Evolutionary conservation across 495 filamentous ascomycete species (phyloP).

Genomic region (Penicillium psychrofluorescens): DNA sequence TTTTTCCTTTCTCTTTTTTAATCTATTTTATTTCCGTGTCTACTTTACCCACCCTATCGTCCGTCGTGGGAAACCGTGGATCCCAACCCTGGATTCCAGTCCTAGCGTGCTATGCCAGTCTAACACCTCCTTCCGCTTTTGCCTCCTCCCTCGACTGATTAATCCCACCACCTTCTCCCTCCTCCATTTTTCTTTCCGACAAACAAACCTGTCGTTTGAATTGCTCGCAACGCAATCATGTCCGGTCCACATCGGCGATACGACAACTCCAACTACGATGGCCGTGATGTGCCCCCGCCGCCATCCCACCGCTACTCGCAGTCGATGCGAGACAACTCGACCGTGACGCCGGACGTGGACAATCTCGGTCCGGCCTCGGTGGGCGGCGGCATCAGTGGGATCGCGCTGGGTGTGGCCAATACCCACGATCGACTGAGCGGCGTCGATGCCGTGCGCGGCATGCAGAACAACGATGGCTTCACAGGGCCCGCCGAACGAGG

Average conservation of each 20-base stretch:
- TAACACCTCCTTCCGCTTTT: not conserved
- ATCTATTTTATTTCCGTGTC: not conserved
- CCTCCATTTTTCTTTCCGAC: no score
- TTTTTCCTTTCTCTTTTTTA: not conserved
- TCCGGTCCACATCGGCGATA: not conserved
- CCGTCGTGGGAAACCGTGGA: conserved; percentile 15
- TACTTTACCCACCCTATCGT: not conserved
- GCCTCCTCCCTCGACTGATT: no score
- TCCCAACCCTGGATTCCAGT: not conserved
- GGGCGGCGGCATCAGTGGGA: conserved; percentile 71
- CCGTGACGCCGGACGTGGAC: conserved; percentile 65
- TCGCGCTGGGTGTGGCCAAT: conserved; percentile 68
- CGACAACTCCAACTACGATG: not conserved
- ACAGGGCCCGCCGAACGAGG: conserved; percentile 37
- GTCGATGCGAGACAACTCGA: conserved; percentile 32
- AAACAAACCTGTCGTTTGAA: no score
- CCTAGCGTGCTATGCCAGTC: not conserved
- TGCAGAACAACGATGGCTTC: conserved; percentile 28
- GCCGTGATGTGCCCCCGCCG: conserved; percentile 7
- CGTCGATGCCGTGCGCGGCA: conserved; percentile 54
- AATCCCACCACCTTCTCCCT: no score
- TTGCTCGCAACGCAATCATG: not conserved
- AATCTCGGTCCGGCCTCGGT: conserved; percentile 64
- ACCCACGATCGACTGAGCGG: conserved; percentile 66
- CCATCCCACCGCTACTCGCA: conserved; percentile 9